Conservation (phyloP, 768 basidiomycete genomes). For the Scleroderma citrinum region DNA sequence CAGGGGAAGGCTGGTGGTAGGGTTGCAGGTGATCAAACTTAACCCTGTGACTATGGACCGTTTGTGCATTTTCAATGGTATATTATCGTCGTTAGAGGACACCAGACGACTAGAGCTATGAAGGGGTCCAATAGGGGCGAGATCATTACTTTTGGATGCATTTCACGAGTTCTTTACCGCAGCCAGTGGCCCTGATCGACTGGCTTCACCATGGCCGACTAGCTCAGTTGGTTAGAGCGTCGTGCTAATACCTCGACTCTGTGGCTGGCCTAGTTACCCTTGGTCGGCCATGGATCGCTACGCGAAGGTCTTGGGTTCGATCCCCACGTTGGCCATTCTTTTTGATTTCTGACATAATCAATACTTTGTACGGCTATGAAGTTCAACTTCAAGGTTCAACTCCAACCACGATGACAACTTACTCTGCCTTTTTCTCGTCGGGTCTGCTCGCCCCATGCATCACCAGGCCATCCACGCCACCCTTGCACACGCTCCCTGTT, state of each 20-base stretch:
- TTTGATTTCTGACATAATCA: background rate
- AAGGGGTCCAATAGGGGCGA: no score
- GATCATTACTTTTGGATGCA: no score
- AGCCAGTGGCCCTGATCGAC: no score
- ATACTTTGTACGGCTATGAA: background rate
- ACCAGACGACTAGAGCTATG: no score
- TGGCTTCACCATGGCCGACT: slow-evolving; percentile 63
- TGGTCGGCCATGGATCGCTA: slow-evolving; percentile 17
- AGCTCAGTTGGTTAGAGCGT: slow-evolving; percentile 95
- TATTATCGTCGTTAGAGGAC: no score
- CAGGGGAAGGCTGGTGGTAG: no score
- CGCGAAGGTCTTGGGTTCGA: slow-evolving; percentile 81
- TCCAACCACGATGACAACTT: slow-evolving; percentile 34
- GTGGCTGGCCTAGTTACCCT: background rate
- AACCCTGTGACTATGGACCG: no score
- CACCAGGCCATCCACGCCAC: slow-evolving; percentile 18
- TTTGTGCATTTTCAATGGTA: no score
- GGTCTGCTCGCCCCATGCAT: slow-evolving; percentile 54
- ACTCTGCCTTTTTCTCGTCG: slow-evolving; percentile 67
- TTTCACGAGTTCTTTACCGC: no score
- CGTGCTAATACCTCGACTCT: slow-evolving; percentile 49
- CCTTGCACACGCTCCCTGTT: slow-evolving; percentile 17
- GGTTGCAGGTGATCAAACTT: no score
- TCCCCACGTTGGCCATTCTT: slow-evolving; percentile 64
- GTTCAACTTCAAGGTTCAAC: background rate